Conservation (phyloP, 106 monocot genomes). For the Iris macrosiphon region DNA sequence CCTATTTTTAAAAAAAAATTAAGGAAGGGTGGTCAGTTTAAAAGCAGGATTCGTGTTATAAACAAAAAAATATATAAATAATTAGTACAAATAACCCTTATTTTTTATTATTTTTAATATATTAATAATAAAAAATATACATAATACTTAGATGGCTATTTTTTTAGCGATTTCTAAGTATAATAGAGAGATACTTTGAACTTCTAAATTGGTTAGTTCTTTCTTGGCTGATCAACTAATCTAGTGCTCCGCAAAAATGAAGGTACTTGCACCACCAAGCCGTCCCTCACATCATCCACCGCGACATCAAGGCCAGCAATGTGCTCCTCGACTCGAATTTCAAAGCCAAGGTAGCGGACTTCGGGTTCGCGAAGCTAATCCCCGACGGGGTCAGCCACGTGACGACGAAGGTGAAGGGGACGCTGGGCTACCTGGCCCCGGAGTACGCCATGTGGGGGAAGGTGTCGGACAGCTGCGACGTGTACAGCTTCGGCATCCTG, state of each 20-base stretch:
- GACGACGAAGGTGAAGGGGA: conserved; percentile 33
- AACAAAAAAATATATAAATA: no score
- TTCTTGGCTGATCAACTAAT: no score
- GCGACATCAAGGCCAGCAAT: conserved; percentile 69
- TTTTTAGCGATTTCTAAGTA: no score
- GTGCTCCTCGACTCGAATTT: conserved; percentile 36
- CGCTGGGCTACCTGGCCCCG: conserved; percentile 44
- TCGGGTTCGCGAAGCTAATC: conserved; percentile 35
- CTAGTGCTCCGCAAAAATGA: neutral
- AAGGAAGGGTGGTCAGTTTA: no score
- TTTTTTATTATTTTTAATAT: no score
- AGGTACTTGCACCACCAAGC: conserved; percentile 23
- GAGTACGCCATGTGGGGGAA: conserved; percentile 61
- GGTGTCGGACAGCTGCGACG: conserved; percentile 36
- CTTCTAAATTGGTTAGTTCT: no score
- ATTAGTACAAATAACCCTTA: no score
- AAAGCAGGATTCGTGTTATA: no score
- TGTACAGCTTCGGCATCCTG: conserved; percentile 44
- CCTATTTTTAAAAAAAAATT: no score
- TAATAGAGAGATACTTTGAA: no score
- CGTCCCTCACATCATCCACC: conserved; percentile 43
- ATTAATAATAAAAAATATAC: no score
- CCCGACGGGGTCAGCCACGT: conserved; percentile 38
- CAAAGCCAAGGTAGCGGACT: conserved; percentile 27
- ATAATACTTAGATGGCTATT: no score